These are phyloP conservation scores for Austroboletus olivaceoglutinosus DNA, from an alignment of 1,284 basidiomycete species.

Conservation along the genomic window DNA sequence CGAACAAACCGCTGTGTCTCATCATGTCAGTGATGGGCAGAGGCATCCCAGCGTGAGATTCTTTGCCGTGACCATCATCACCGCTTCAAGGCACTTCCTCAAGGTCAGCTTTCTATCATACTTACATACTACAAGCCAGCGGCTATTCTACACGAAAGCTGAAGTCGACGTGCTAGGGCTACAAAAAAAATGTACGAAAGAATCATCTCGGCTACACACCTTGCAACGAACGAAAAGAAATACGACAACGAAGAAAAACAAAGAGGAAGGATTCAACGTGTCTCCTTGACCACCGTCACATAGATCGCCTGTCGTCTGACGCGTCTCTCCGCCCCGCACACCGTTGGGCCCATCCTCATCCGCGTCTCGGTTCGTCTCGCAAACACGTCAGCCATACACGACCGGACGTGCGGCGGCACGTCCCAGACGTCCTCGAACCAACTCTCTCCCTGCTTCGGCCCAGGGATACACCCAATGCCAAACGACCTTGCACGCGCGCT, in stretches of 20 bases:
- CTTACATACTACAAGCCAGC: constrained; percentile 11
- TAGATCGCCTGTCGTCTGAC: constrained; percentile 30
- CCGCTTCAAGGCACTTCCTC: not conserved
- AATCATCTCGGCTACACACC: not conserved
- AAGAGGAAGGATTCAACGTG: not conserved
- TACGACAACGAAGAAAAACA: not conserved
- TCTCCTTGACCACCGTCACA: constrained; percentile 43
- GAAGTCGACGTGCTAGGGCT: constrained; percentile 18
- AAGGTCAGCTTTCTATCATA: not conserved
- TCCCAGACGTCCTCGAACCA: not conserved
- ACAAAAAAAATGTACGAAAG: constrained; percentile 14
- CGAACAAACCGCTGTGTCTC: no score
- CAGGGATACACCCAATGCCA: not conserved
- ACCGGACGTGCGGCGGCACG: constrained; percentile 2
- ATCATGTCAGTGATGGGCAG: not conserved
- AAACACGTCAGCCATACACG: not conserved
- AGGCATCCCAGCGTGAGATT: no score
- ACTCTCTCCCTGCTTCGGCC: not conserved
- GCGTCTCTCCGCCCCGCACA: not conserved
- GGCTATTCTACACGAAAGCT: constrained; percentile 9
- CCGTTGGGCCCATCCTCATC: not conserved
- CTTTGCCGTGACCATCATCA: not conserved
- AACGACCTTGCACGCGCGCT: not conserved
- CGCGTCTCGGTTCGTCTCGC: not conserved
- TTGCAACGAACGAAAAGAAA: not conserved